phyloP scores from a whole-genome alignment of 2,329 filamentous ascomycete species.

The Neofusicoccum sp. region DNA sequence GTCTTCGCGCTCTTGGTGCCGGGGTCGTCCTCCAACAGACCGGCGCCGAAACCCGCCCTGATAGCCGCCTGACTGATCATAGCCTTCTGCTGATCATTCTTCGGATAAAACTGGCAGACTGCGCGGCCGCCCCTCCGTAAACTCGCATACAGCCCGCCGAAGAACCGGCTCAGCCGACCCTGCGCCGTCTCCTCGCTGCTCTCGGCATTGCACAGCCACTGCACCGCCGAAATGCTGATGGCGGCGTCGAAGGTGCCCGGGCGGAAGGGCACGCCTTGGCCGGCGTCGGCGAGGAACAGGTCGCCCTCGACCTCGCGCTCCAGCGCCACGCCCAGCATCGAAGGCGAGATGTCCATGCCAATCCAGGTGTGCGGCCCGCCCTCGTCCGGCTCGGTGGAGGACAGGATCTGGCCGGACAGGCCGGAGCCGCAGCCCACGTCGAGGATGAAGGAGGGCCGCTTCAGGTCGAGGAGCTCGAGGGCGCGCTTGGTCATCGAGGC shows the following conservation, averaged over 20 bases:
- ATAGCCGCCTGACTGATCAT: conserved; percentile 93
- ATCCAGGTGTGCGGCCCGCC: conserved; percentile 91
- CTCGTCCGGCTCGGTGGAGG: conserved; percentile 64
- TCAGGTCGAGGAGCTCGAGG: conserved; percentile 83
- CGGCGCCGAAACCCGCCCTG: conserved; percentile 91
- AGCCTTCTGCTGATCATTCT: conserved; percentile 84
- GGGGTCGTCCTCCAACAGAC: conserved; percentile 90
- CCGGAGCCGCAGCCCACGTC: conserved; percentile 97
- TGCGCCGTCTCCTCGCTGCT: conserved; percentile 78
- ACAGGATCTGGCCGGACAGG: conserved; percentile 90
- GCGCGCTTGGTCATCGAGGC: conserved; percentile 91
- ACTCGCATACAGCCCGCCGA: conserved; percentile 85
- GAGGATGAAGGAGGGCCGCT: conserved; percentile 79
- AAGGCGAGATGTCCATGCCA: conserved; percentile 92
- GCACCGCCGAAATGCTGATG: conserved; percentile 92
- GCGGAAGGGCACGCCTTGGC: conserved; percentile 91
- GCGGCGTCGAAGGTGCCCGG: conserved; percentile 92
- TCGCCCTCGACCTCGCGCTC: conserved; percentile 92
- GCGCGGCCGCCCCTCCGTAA: conserved; percentile 81
- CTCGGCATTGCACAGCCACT: conserved; percentile 98
- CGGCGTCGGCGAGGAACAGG: conserved; percentile 89
- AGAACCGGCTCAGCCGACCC: conserved; percentile 78
- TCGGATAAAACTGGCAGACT: conserved; percentile 97
- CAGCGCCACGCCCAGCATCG: conserved; percentile 95
- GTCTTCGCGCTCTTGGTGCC: conserved; percentile 95